Evolutionary conservation across 2,329 filamentous ascomycete species (phyloP).

Genomic region (Chaetothyriales sp.): DNA sequence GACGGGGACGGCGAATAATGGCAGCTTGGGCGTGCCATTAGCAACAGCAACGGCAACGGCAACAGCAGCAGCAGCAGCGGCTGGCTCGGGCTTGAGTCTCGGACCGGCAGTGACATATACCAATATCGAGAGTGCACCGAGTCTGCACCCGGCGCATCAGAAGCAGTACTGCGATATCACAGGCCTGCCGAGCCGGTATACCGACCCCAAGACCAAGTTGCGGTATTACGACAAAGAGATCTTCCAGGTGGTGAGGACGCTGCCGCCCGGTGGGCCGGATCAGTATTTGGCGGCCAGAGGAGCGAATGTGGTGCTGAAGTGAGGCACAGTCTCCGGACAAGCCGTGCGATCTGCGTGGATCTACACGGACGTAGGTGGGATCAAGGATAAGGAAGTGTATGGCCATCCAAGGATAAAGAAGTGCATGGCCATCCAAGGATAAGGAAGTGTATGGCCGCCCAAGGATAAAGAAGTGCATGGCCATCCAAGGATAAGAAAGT

Average conservation of each 20-base stretch:
- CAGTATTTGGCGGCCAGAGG: slow-evolving; percentile 79
- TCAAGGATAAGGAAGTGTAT: slow-evolving; percentile 39
- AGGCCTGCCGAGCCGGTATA: slow-evolving; percentile 77
- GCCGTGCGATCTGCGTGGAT: not conserved
- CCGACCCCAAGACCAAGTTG: slow-evolving; percentile 86
- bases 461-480: too few species aligned
- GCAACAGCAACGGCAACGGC: slow-evolving; percentile 7
- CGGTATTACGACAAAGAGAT: slow-evolving; percentile 89
- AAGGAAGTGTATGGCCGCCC: slow-evolving; percentile 51
- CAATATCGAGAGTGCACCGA: slow-evolving; percentile 90
- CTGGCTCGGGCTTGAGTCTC: slow-evolving; percentile 23
- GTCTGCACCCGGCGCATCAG: slow-evolving; percentile 60
- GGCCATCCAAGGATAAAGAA: too few species aligned
- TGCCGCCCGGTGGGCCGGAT: slow-evolving; percentile 74
- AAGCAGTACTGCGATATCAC: slow-evolving; percentile 95
- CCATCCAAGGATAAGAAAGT: slow-evolving; percentile 26
- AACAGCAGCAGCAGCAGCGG: slow-evolving; percentile 11
- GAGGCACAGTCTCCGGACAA: slow-evolving; percentile 21
- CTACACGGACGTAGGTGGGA: not conserved
- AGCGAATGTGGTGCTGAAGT: slow-evolving; percentile 88
- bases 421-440: too few species aligned
- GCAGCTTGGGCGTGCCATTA: not conserved
- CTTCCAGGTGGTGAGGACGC: slow-evolving; percentile 64
- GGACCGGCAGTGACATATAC: slow-evolving; percentile 77
- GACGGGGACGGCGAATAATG: slow-evolving; percentile 1